Evolutionary conservation across 257 asterid species (phyloP), one percentile per base, ranked within the genome.

Genomic region (Scutellaria galericulata): DNA sequence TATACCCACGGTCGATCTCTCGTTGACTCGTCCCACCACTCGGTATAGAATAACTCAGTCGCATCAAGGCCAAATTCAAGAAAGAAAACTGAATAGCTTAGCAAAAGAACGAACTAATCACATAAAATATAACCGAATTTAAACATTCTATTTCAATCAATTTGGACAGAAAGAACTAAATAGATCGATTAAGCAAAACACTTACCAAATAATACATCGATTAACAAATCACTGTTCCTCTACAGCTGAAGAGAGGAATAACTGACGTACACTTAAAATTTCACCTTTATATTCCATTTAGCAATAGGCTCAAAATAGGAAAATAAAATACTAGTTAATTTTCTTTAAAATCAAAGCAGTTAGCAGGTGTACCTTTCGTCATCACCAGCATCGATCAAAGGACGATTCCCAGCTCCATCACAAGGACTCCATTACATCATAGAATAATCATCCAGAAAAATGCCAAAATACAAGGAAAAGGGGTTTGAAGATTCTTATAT

Each of bases 361-460:
- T 53, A 42, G 27, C 46, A 75, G 66, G 64, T 14, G 79, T 81
- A 78, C 80, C 81, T 70, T 64, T 61, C 18, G 51, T 66, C 27
- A 10, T 37, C 60, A 59, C 40, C 48, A 58, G 6, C 2, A 13
- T 37, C 58, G 31, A 52, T 15, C 15, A 3, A 1, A n/a, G 20
- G 10, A 58, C 62, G 64, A 9, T 18, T 20, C 54, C 20, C 18
- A 13, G 8, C 50, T 31, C 60, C 22, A 47, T 60, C 61, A 35
- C 48, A 60, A 5, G 31, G 39, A 66, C 15, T 46, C n/a, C 64
- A 57, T 57, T 22, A 20, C 10, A 48, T 20, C 57, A 31, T 13
- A 57, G 22, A 37, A 48, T 31, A 72, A 61, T 7, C 44, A 52
- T 48, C 2, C 51, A 71, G 61, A 15, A 58, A 42, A 35, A 5